Percentiles rank a stretch among this genome's conserved stretches.
phyloP scores from a whole-genome alignment of 768 basidiomycete species.

The Lactarius sanguifluus region DNA sequence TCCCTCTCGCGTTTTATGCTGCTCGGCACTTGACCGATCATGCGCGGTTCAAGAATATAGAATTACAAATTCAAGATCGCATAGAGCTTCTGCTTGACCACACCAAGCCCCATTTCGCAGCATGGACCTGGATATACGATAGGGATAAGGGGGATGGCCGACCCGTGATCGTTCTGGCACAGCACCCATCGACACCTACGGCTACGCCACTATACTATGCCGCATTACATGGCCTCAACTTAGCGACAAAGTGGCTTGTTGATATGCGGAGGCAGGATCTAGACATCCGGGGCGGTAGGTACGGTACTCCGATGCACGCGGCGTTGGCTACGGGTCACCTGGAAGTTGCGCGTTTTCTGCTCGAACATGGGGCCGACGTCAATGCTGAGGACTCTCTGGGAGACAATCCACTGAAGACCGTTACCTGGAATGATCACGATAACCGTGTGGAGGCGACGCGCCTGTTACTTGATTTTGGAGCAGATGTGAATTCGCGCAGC shows the following conservation, averaged over 20 bases:
- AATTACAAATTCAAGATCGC: background rate
- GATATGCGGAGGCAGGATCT: background rate
- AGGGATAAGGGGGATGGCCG: too few species aligned
- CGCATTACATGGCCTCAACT: background rate
- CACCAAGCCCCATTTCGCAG: background rate
- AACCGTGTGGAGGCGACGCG: background rate
- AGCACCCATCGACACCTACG: background rate
- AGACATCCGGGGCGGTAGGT: background rate
- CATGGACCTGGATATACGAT: background rate
- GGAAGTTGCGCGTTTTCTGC: background rate
- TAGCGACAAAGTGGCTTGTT: background rate
- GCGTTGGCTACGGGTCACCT: background rate
- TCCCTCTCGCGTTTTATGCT: background rate
- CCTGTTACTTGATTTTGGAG: background rate
- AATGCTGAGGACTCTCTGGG: background rate
- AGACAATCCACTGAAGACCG: background rate
- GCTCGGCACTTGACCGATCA: slow-evolving; percentile 6
- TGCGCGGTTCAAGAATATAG: background rate
- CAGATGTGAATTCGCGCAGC: background rate
- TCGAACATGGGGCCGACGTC: background rate
- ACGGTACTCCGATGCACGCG: background rate
- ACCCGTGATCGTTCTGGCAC: background rate
- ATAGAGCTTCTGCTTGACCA: background rate
- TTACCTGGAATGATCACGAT: background rate
- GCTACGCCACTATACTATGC: slow-evolving; percentile 3